phyloP scores from a whole-genome alignment of 2,329 filamentous ascomycete species.

The Botryotinia narcissicola region DNA sequence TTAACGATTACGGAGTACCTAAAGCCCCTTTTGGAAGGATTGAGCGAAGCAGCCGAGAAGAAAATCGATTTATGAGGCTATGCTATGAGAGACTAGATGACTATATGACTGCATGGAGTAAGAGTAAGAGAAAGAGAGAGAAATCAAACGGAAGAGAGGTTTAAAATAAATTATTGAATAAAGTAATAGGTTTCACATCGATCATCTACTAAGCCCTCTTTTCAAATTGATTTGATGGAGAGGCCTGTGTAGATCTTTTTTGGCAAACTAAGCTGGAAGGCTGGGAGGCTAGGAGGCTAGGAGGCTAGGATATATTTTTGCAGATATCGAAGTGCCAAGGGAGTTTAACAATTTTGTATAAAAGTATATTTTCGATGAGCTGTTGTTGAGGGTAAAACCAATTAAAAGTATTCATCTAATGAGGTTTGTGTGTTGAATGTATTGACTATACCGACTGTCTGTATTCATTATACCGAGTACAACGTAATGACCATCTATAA shows the following conservation, averaged over 20 bases:
- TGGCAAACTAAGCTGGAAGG: neutral
- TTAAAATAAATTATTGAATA: neutral
- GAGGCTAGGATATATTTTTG: slow-evolving; percentile 1
- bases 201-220: neutral
- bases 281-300: neutral
- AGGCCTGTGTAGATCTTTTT: slow-evolving; percentile 15
- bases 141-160: neutral
- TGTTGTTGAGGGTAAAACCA: neutral
- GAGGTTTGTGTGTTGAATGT: neutral
- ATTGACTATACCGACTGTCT: neutral
- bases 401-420: neutral
- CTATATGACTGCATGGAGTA: neutral
- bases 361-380: neutral
- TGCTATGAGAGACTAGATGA: neutral
- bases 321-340: neutral
- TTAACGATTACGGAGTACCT: neutral
- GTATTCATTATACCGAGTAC: neutral
- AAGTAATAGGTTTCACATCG: neutral
- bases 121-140: neutral
- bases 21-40: neutral
- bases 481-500: neutral
- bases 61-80: neutral
- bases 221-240: slow-evolving; percentile 13
- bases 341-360: neutral
- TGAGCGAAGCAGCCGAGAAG: slow-evolving; percentile 1